Percentiles rank a stretch among this genome's conserved stretches.
Evolutionary conservation across 2,329 filamentous ascomycete species (phyloP).

Genomic region (Leptographium lundbergii): DNA sequence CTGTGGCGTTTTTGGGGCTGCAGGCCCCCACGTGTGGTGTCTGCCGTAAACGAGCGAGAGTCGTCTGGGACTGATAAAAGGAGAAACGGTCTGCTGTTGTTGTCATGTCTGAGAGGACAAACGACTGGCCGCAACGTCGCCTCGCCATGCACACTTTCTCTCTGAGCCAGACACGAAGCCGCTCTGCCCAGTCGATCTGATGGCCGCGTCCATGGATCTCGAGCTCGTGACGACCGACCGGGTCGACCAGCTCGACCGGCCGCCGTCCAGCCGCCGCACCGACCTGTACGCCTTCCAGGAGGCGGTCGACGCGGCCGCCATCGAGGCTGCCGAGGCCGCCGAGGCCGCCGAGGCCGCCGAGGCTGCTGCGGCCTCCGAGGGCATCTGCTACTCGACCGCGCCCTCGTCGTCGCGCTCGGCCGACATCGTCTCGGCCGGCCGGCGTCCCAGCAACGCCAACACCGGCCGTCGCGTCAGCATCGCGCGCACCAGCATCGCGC

Average conservation of each 20-base stretch:
- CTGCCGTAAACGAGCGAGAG: no score
- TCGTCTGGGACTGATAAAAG: neutral
- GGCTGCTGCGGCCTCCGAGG: neutral
- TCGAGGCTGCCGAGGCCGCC: no score
- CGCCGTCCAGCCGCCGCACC: no score
- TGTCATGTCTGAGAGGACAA: neutral
- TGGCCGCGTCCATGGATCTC: neutral
- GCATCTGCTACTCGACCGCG: no score
- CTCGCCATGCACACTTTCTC: neutral
- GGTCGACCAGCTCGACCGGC: no score
- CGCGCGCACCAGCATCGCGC: neutral
- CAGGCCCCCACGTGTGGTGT: neutral
- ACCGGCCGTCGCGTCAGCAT: neutral
- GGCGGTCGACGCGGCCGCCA: no score
- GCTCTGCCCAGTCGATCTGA: neutral
- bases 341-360: neutral
- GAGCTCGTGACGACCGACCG: no score
- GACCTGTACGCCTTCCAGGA: no score
- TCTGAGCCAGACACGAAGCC: no score
- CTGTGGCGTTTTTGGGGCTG: neutral
- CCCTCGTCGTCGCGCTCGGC: no score
- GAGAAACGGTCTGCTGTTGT: neutral
- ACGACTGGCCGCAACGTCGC: neutral
- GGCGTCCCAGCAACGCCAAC: no score
- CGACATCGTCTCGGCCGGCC: no score